Evolutionary conservation across 805 yeast species (phyloP).

Genomic region (Saccharomycopsis sp.): DNA sequence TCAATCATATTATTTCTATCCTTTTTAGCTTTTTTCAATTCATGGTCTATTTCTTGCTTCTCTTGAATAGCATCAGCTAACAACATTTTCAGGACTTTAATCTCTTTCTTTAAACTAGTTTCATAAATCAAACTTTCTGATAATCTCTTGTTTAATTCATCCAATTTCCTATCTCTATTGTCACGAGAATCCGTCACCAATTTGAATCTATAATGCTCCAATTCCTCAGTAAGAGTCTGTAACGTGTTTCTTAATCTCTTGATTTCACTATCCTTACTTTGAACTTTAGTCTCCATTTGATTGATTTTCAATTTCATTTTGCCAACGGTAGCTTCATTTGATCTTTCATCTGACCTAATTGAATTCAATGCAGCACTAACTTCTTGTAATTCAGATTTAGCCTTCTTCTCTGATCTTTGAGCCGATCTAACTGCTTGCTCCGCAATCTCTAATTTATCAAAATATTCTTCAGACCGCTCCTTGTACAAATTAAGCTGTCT

Average conservation of each 20-base stretch:
- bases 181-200: conserved; percentile 34
- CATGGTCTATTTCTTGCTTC: conserved; percentile 32
- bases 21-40: conserved; percentile 27
- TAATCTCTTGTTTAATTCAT: conserved; percentile 46
- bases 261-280: conserved; percentile 51
- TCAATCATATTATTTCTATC: conserved; percentile 35
- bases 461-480: conserved; percentile 66
- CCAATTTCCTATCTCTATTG: conserved; percentile 41
- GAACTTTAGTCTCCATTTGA: conserved; percentile 47
- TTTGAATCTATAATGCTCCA: conserved; percentile 43
- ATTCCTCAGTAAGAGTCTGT: conserved; percentile 47
- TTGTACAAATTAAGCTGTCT: conserved; percentile 56
- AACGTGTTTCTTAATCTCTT: conserved; percentile 42
- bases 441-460: conserved; percentile 65
- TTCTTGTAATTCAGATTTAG: conserved; percentile 48
- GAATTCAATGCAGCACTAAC: conserved; percentile 38
- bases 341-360: conserved; percentile 46
- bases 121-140: conserved; percentile 53
- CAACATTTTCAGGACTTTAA: conserved; percentile 54
- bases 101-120: conserved; percentile 55
- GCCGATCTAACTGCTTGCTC: conserved; percentile 65
- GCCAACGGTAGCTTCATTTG: conserved; percentile 46
- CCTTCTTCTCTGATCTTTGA: conserved; percentile 50
- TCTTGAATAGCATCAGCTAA: conserved; percentile 48
- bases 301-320: conserved; percentile 45